Conservation (phyloP, 148 eudicot species). For the Nyssa sinensis region DNA sequence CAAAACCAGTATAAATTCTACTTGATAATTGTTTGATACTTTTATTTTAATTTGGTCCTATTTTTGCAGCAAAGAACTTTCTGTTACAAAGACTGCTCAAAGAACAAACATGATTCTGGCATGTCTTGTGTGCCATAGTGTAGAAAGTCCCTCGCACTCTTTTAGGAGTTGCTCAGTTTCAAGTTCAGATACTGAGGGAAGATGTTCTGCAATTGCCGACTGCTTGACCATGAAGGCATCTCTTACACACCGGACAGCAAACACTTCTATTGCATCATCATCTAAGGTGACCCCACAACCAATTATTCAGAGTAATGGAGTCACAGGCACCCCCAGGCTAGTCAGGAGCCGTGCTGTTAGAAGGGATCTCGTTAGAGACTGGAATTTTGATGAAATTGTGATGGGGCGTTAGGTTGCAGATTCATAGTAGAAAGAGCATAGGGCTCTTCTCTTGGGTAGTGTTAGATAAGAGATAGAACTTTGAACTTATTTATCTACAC, state of each 20-base stretch:
- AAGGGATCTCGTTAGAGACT: conserved; percentile 75
- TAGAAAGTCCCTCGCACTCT: conserved; percentile 85
- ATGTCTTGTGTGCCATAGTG: conserved; percentile 84
- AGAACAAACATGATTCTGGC: conserved; percentile 70
- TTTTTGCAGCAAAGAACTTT: conserved; percentile 9
- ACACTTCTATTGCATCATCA: conserved; percentile 41
- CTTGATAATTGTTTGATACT: not conserved
- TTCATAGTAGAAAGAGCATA: not conserved
- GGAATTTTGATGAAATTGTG: conserved; percentile 70
- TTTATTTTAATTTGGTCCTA: not conserved
- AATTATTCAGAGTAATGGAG: conserved; percentile 29
- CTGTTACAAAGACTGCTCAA: conserved; percentile 1
- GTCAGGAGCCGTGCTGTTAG: conserved; percentile 78
- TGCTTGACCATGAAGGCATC: conserved; percentile 56
- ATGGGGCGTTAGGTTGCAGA: conserved; percentile 32
- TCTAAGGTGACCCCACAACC: conserved; percentile 96
- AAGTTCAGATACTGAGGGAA: conserved; percentile 85
- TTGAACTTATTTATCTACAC: not conserved
- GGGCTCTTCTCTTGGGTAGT: not conserved
- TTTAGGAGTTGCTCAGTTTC: conserved; percentile 85
- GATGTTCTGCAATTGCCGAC: conserved; percentile 67
- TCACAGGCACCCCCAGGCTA: conserved; percentile 61
- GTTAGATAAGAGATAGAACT: not conserved
- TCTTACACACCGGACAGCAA: conserved; percentile 43
- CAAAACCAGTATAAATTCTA: no score